Conservation (phyloP, 129 eudicot species). For the Apium graveolens region DNA sequence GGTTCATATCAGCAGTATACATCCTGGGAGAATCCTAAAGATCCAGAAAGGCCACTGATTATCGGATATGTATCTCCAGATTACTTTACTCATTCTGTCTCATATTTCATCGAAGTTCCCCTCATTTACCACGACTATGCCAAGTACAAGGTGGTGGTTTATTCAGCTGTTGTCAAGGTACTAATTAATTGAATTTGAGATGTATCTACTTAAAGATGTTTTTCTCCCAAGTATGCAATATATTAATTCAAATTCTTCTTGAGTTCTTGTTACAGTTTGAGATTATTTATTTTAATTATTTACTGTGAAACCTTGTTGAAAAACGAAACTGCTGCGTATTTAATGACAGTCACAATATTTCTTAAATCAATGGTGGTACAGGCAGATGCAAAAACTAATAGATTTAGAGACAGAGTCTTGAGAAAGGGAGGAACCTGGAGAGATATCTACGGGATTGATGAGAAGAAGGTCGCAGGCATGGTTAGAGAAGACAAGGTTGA, state of each 20-base stretch:
- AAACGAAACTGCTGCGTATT: background rate
- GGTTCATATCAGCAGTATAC: constrained; percentile 65
- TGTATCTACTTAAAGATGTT: background rate
- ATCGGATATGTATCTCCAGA: constrained; percentile 97
- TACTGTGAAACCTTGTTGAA: background rate
- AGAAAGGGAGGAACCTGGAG: constrained; percentile 88
- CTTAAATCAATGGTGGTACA: constrained; percentile 28
- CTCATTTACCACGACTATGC: constrained; percentile 64
- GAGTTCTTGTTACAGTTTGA: background rate
- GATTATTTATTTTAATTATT: background rate
- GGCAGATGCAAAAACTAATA: constrained; percentile 94
- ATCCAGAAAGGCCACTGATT: constrained; percentile 79
- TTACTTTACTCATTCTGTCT: constrained; percentile 95
- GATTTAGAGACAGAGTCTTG: constrained; percentile 72
- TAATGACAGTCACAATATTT: constrained; percentile 10
- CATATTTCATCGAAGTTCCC: constrained; percentile 94
- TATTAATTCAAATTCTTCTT: background rate
- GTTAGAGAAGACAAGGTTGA: constrained; percentile 93
- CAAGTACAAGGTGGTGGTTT: constrained; percentile 75
- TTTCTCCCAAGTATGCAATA: background rate
- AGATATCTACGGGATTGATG: constrained; percentile 90
- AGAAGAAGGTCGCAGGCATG: constrained; percentile 85
- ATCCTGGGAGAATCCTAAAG: constrained; percentile 83
- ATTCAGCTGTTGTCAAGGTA: constrained; percentile 99
- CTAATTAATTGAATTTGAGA: background rate